Conservation (phyloP, 306 rosid genomes). For the Notholithocarpus densiflorus region DNA sequence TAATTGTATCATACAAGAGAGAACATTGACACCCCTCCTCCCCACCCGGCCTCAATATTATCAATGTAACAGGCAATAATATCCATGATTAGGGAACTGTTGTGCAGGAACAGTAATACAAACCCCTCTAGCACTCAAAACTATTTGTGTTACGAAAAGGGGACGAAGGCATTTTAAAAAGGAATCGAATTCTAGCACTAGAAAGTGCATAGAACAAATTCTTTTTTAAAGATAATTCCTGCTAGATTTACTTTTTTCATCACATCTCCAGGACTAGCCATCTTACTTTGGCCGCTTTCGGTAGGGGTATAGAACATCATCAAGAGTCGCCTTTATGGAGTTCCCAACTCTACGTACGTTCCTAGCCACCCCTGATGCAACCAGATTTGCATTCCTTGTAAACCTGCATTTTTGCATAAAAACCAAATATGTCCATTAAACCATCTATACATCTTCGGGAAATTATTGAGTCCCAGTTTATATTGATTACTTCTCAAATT, state of each 20-base stretch:
- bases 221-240: background rate
- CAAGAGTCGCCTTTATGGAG: background rate
- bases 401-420: slow-evolving; percentile 5
- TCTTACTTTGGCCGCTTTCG: slow-evolving; percentile 6
- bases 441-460: background rate
- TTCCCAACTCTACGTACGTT: background rate
- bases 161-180: background rate
- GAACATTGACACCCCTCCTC: background rate
- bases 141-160: background rate
- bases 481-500: too few species aligned
- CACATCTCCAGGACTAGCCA: background rate
- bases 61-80: background rate
- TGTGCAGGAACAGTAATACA: background rate
- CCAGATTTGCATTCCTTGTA: slow-evolving; percentile 6
- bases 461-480: background rate
- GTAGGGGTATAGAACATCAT: slow-evolving; percentile 1
- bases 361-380: background rate
- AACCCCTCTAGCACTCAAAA: background rate
- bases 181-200: background rate
- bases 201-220: background rate
- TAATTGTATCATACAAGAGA: background rate
- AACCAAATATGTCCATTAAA: background rate
- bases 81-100: background rate
- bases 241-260: background rate
- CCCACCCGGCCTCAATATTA: background rate